A percentile compares a stretch with the other conserved stretches of the same genome.
Conservation (phyloP, 2,329 filamentous ascomycete species). For the Xylaria sp. region DNA sequence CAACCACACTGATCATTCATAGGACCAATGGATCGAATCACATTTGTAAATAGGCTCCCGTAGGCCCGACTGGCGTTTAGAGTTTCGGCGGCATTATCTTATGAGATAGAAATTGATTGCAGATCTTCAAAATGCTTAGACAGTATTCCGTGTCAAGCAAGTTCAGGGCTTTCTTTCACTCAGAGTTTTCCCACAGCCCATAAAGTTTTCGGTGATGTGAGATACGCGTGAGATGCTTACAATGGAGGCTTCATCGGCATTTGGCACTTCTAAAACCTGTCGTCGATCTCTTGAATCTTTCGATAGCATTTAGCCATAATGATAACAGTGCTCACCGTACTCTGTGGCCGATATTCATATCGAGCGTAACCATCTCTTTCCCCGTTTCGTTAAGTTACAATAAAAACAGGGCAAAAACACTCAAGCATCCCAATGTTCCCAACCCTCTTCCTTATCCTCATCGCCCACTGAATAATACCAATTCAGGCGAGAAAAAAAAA, state of each 20-base stretch:
- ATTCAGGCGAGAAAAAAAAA: neutral
- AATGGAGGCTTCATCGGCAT: neutral
- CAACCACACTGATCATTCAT: slow-evolving; percentile 38
- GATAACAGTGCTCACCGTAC: neutral
- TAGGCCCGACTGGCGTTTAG: slow-evolving; percentile 30
- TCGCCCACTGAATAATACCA: neutral
- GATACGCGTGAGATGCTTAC: neutral
- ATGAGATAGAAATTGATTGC: slow-evolving; percentile 24
- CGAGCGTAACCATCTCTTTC: slow-evolving; percentile 1
- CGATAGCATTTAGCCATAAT: neutral
- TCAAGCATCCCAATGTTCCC: neutral
- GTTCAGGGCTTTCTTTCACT: neutral
- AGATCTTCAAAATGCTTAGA: neutral
- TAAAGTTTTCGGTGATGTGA: neutral
- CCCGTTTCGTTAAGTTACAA: neutral
- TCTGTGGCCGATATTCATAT: slow-evolving; percentile 2
- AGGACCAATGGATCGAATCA: slow-evolving; percentile 26
- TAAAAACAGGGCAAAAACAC: slow-evolving; percentile 12
- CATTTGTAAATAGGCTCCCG: slow-evolving; percentile 33
- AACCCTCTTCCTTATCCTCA: neutral
- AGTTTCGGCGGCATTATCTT: slow-evolving; percentile 2
- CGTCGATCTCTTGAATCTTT: neutral
- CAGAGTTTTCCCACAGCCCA: neutral
- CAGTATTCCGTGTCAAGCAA: neutral
- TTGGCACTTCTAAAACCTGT: neutral